These are phyloP conservation scores for Mycosarcoma mackinlayi DNA, from an alignment of 1,284 basidiomycete genomes.

Conservation along the genomic window DNA sequence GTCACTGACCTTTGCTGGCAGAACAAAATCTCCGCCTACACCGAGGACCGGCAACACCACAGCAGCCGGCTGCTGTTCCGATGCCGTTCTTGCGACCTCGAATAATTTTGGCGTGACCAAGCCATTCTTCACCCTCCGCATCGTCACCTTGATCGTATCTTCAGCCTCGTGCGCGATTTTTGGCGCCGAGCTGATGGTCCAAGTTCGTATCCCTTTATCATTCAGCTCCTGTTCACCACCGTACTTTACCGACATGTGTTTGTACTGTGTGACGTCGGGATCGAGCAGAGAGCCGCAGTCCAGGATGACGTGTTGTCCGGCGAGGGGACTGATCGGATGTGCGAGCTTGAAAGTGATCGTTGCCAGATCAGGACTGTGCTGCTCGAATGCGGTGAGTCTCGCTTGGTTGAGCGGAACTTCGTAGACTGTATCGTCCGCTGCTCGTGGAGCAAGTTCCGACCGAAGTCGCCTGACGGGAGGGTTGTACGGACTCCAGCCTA, in stretches of 20 bases:
- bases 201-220: conserved; percentile 35
- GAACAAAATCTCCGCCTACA: conserved; percentile 28
- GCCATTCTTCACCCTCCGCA: conserved; percentile 25
- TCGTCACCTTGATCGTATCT: conserved; percentile 18
- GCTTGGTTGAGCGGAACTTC: conserved; percentile 6
- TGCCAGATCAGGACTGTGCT: conserved; percentile 15
- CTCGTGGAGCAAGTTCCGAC: conserved; percentile 14
- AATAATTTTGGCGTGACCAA: conserved; percentile 34
- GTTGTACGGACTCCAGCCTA: conserved; percentile 49
- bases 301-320: conserved; percentile 45
- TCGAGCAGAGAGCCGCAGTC: conserved; percentile 30
- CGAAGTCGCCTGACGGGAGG: conserved; percentile 32
- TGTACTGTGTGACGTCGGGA: conserved; percentile 31
- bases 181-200: conserved; percentile 41
- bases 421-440: background rate
- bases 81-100: background rate
- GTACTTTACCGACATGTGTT: conserved; percentile 41
- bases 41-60: conserved; percentile 28
- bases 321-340: conserved; percentile 17
- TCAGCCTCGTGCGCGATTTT: background rate
- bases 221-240: conserved; percentile 47
- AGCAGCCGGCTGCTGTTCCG: background rate
- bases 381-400: conserved; percentile 9
- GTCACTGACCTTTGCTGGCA: background rate
- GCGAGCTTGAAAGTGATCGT: conserved; percentile 26